Evolutionary conservation across 148 eudicot genomes (phyloP).

Genomic region (Linanthus parryae): DNA sequence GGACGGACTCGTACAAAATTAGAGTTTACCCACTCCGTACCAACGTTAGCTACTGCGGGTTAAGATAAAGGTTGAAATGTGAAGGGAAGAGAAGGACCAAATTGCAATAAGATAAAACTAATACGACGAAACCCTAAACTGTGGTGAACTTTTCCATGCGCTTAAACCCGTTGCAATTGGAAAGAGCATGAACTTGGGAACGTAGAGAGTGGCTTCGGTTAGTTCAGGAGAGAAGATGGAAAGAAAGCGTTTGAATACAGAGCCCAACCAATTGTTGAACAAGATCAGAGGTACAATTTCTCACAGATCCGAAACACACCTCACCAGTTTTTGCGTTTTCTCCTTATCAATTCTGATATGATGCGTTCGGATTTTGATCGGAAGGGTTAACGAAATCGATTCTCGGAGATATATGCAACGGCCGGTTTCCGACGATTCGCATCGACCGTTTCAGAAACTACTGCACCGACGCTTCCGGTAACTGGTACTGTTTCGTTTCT

Average conservation of each 20-base stretch:
- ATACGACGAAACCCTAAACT: too few relatives aligned
- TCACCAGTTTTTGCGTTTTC: not conserved
- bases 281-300: conserved; percentile 46
- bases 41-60: too few relatives aligned
- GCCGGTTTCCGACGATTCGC: conserved; percentile 45
- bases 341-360: not conserved
- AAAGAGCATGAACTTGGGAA: too few relatives aligned
- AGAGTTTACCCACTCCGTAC: too few relatives aligned
- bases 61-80: too few relatives aligned
- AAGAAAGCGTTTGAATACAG: conserved; percentile 33
- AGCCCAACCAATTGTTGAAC: conserved; percentile 35
- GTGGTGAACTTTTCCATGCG: too few relatives aligned
- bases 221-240: conserved; percentile 38
- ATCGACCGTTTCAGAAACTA: conserved; percentile 72
- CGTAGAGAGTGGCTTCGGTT: too few relatives aligned
- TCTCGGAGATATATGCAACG: conserved; percentile 39
- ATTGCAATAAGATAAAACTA: too few relatives aligned
- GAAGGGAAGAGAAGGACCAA: too few relatives aligned
- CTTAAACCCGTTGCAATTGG: too few relatives aligned
- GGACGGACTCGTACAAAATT: too few relatives aligned
- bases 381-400: conserved; percentile 60
- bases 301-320: not conserved
- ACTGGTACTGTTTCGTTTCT: conserved; percentile 37
- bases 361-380: not conserved
- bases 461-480: conserved; percentile 55